Evolutionary conservation across 352 stramenopile genomes (phyloP).

Genomic region (Pythium volutum): DNA sequence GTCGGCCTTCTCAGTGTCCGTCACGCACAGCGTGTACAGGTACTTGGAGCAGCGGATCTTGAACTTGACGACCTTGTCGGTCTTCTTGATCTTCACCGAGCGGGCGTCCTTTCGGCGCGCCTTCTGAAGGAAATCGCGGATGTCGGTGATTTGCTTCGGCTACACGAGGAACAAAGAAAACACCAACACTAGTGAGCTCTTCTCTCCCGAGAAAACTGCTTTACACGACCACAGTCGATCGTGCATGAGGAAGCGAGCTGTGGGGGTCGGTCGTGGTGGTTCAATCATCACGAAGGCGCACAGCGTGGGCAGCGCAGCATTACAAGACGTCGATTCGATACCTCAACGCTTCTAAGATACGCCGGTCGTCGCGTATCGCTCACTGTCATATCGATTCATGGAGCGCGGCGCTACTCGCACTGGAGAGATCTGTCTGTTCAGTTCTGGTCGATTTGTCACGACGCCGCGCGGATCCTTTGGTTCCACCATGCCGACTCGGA

Average conservation of each 20-base stretch:
- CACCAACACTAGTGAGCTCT: slow-evolving; percentile 11
- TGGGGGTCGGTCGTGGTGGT: not conserved
- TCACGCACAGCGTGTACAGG: slow-evolving; percentile 98
- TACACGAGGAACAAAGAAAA: slow-evolving; percentile 28
- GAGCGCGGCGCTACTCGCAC: not conserved
- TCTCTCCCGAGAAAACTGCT: not conserved
- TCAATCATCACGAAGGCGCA: not conserved
- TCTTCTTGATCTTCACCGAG: slow-evolving; percentile 99
- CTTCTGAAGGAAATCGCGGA: slow-evolving; percentile 99
- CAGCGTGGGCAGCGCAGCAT: not conserved
- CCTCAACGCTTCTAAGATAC: not conserved
- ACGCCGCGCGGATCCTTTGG: not conserved
- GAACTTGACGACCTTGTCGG: slow-evolving; percentile 97
- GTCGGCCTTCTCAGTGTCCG: slow-evolving; percentile 98
- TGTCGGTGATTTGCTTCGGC: slow-evolving; percentile 99
- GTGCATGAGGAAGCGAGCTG: not conserved
- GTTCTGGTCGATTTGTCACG: no score
- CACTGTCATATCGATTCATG: not conserved
- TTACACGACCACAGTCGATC: no score
- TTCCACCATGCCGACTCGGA: not conserved
- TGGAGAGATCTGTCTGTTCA: not conserved
- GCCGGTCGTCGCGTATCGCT: no score
- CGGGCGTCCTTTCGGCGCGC: slow-evolving; percentile 96
- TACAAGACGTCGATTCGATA: not conserved
- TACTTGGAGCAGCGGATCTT: slow-evolving; percentile 99